These are phyloP conservation scores for Colletotrichum australisinense DNA, from an alignment of 2,329 filamentous ascomycete genomes.

Conservation along the genomic window DNA sequence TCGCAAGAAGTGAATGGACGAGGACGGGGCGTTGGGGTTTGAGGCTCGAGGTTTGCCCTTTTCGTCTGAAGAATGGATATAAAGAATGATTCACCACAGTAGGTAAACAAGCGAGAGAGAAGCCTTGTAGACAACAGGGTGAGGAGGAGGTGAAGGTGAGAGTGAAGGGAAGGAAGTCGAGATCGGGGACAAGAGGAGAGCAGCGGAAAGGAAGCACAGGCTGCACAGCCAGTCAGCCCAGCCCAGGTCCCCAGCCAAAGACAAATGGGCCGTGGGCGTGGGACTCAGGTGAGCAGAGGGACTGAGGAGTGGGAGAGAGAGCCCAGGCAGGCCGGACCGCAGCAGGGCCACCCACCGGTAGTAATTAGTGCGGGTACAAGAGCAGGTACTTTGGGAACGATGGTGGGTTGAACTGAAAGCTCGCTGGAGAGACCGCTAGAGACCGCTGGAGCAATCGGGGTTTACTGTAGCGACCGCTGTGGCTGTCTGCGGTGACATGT, in stretches of 20 bases:
- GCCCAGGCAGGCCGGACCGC: slow-evolving; percentile 29
- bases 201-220: slow-evolving; percentile 14
- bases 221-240: slow-evolving; percentile 31
- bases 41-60: background rate
- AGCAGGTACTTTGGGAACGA: background rate
- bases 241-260: slow-evolving; percentile 26
- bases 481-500: background rate
- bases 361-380: slow-evolving; percentile 27
- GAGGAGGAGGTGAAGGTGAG: slow-evolving; percentile 17
- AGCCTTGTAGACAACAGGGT: slow-evolving; percentile 13
- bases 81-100: background rate
- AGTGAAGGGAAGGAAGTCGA: slow-evolving; percentile 27
- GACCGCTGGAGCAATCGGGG: slow-evolving; percentile 1
- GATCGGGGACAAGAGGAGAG: slow-evolving; percentile 24
- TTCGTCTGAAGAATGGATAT: background rate
- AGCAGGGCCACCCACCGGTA: slow-evolving; percentile 30
- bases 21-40: background rate
- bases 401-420: background rate
- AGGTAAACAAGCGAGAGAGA: slow-evolving; percentile 3
- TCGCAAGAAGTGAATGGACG: slow-evolving; percentile 23
- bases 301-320: slow-evolving; percentile 1
- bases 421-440: slow-evolving; percentile 2
- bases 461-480: background rate
- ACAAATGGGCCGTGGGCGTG: slow-evolving; percentile 20
- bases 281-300: slow-evolving; percentile 14